Conservation (phyloP, 805 yeast species). For the Candida sphagnicola region DNA sequence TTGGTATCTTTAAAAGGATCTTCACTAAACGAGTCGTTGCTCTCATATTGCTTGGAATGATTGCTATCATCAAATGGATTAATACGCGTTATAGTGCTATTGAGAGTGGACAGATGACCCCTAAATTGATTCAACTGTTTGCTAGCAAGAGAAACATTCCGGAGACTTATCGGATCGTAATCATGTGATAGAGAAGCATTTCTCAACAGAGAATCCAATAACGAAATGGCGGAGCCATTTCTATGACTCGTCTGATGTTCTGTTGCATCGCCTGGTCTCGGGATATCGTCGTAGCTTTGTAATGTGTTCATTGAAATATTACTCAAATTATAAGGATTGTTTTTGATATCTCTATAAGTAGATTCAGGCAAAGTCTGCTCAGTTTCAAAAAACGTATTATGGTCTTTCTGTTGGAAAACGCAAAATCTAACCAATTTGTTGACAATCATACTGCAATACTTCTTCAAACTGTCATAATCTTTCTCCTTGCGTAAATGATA, state of each 20-base stretch:
- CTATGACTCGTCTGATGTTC: neutral
- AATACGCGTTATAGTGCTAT: no score
- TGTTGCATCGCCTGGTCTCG: neutral
- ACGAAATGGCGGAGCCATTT: neutral
- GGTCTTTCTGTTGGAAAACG: slow-evolving; percentile 33
- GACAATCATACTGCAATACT: slow-evolving; percentile 58
- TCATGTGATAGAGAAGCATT: neutral
- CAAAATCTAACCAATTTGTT: slow-evolving; percentile 53
- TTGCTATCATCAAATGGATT: neutral
- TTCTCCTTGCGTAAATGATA: slow-evolving; percentile 29
- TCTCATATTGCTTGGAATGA: no score
- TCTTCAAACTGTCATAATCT: slow-evolving; percentile 46
- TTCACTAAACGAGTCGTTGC: no score
- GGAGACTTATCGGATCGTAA: no score
- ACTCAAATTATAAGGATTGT: slow-evolving; percentile 16
- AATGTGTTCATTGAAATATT: neutral
- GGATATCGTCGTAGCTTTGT: neutral
- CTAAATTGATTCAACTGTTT: no score
- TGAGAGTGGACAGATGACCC: no score
- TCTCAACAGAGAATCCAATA: neutral
- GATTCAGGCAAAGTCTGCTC: no score
- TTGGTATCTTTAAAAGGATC: no score
- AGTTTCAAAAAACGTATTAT: no score
- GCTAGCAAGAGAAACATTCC: no score
- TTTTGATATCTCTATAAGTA: slow-evolving; percentile 12